Conservation (phyloP, 2,329 filamentous ascomycete genomes). For the Xylogone sp. region DNA sequence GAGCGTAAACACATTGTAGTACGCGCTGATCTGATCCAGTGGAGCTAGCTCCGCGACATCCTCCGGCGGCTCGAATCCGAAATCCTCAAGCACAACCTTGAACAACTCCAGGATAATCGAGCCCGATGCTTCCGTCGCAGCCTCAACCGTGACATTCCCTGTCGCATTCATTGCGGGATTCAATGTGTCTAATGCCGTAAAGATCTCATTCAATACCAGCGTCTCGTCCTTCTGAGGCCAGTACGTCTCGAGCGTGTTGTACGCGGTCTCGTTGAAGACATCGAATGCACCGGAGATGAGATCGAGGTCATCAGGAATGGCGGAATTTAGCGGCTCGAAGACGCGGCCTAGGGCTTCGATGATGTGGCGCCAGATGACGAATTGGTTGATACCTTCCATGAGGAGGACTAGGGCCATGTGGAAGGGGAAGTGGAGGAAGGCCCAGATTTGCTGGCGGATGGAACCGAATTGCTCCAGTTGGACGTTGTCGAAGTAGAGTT, state of each 20-base stretch:
- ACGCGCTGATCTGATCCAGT: not conserved
- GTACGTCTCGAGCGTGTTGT: not conserved
- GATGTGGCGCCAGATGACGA: conserved; percentile 16
- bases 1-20: not conserved
- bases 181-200: not conserved
- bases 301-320: not conserved
- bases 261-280: not conserved
- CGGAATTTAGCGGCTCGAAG: not conserved
- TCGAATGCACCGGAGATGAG: no score
- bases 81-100: conserved; percentile 1
- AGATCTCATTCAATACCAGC: not conserved
- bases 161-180: not conserved
- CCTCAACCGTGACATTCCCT: not conserved
- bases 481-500: conserved; percentile 22
- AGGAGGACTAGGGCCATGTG: conserved; percentile 53
- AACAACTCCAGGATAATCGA: not conserved
- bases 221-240: not conserved
- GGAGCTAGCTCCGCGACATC: not conserved
- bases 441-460: conserved; percentile 31
- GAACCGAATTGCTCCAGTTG: conserved; percentile 14
- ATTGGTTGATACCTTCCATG: conserved; percentile 40
- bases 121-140: no score
- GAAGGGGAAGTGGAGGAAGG: conserved; percentile 50
- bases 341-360: not conserved
- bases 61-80: not conserved